These are phyloP conservation scores for Verticillium albo-atrum DNA, from an alignment of 2,329 filamentous ascomycete genomes.

Conservation along the genomic window DNA sequence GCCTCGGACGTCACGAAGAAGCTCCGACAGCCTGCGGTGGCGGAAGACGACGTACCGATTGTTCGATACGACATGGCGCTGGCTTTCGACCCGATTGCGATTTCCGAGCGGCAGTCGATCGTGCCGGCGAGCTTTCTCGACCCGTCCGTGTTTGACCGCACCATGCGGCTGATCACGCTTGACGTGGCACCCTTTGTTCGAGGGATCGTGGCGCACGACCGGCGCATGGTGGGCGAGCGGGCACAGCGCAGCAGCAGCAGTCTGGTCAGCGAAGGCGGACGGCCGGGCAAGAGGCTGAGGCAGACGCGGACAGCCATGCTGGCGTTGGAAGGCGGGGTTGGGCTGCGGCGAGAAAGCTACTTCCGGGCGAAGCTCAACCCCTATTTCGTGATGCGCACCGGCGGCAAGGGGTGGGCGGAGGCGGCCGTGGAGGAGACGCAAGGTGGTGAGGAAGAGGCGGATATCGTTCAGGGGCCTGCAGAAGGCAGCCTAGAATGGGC, in stretches of 20 bases:
- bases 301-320: slow-evolving; percentile 72
- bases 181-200: slow-evolving; percentile 92
- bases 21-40: slow-evolving; percentile 21
- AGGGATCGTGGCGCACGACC: slow-evolving; percentile 73
- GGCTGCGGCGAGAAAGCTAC: slow-evolving; percentile 69
- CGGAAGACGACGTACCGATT: slow-evolving; percentile 22
- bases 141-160: slow-evolving; percentile 73
- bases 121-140: slow-evolving; percentile 42
- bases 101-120: slow-evolving; percentile 37
- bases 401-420: slow-evolving; percentile 36
- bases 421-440: slow-evolving; percentile 8
- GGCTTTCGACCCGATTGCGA: slow-evolving; percentile 58
- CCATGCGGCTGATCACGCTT: slow-evolving; percentile 57
- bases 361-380: slow-evolving; percentile 61
- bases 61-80: slow-evolving; percentile 48
- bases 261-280: slow-evolving; percentile 55
- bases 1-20: slow-evolving; percentile 1
- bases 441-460: neutral
- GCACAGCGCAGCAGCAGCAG: slow-evolving; percentile 53
- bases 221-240: slow-evolving; percentile 64
- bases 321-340: slow-evolving; percentile 69
- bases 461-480: neutral
- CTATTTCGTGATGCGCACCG: slow-evolving; percentile 61
- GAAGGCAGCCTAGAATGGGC: neutral
- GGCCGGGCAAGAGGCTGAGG: slow-evolving; percentile 47